phyloP scores from a whole-genome alignment of 176 grass and related monocot genomes.

The Carex myosuroides region DNA sequence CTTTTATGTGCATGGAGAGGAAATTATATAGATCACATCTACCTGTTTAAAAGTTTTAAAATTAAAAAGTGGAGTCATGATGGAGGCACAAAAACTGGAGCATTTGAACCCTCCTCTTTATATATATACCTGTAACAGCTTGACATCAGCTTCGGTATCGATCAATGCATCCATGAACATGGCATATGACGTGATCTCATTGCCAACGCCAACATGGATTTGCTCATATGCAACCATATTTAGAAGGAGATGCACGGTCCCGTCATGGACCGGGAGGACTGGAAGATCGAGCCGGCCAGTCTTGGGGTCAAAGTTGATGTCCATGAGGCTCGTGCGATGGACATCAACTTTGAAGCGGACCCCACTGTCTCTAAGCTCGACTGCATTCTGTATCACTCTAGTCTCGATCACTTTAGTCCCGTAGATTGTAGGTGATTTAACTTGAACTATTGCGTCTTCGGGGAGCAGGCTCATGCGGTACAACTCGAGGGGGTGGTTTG shows the following conservation, averaged over 20 bases:
- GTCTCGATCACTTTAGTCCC: neutral
- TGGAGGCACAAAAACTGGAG: too few relatives aligned
- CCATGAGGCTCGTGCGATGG: neutral
- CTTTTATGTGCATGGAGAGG: too few relatives aligned
- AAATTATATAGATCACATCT: too few relatives aligned
- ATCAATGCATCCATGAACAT: conserved; percentile 14
- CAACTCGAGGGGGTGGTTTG: conserved; percentile 18
- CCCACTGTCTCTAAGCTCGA: conserved; percentile 18
- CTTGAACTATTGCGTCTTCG: neutral
- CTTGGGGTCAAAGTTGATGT: conserved; percentile 1
- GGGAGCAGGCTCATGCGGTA: conserved; percentile 9
- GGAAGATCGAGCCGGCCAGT: conserved; percentile 14
- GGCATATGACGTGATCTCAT: conserved; percentile 4
- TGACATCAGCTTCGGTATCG: neutral
- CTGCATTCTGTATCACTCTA: neutral
- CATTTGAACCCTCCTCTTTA: neutral
- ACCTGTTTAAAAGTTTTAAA: too few relatives aligned
- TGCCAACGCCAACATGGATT: neutral
- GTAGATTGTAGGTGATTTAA: neutral
- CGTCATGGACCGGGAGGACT: neutral
- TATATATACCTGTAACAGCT: neutral
- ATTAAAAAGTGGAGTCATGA: too few relatives aligned
- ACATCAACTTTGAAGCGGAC: neutral
- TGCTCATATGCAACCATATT: conserved; percentile 27
- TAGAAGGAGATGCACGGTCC: neutral